Evolutionary conservation across 306 rosid species (phyloP).

Genomic region (Prunus mongolica): DNA sequence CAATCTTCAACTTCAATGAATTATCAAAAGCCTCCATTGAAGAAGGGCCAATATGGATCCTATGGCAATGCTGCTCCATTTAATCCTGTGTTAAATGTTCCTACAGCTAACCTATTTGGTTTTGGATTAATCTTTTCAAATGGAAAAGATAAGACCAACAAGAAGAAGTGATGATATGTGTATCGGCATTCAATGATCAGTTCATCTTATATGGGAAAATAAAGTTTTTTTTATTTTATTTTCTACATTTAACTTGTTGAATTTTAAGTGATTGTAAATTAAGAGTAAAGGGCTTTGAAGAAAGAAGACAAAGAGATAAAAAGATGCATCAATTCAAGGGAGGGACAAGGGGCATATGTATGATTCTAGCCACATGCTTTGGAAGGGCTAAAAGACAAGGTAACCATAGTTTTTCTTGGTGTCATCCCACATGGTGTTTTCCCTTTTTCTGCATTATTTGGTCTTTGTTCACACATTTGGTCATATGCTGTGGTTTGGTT

Average conservation of each 20-base stretch:
- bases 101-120: constrained; percentile 60
- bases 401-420: constrained; percentile 49
- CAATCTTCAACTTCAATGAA: constrained; percentile 18
- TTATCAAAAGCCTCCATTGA: constrained; percentile 69
- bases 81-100: constrained; percentile 70
- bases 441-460: constrained; percentile 15
- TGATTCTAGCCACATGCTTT: constrained; percentile 56
- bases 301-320: constrained; percentile 23
- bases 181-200: background rate
- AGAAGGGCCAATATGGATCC: constrained; percentile 49
- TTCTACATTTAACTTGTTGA: no score
- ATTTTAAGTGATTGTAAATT: no score
- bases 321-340: constrained; percentile 10
- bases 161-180: constrained; percentile 42
- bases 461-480: constrained; percentile 13
- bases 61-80: constrained; percentile 45
- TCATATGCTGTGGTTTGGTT: background rate
- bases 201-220: no score
- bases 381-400: constrained; percentile 49
- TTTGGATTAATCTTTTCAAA: constrained; percentile 71
- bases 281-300: constrained; percentile 23
- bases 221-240: no score
- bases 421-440: constrained; percentile 37
- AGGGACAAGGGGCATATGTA: constrained; percentile 29
- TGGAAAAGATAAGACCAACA: constrained; percentile 55